Conservation (phyloP, 345 rosid species). For the Eucalyptus brandiana region DNA sequence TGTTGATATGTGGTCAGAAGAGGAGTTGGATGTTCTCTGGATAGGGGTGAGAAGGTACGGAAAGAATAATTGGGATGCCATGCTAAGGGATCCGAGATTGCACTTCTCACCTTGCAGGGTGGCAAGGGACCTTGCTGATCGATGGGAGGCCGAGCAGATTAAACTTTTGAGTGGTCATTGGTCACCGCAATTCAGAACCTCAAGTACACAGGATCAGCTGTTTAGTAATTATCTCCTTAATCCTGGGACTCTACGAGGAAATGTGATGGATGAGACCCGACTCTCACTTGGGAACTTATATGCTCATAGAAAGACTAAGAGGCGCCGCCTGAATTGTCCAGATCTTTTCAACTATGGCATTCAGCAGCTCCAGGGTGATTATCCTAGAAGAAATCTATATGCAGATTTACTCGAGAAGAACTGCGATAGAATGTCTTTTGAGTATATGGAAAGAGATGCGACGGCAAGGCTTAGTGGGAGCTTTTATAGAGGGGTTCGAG, state of each 20-base stretch:
- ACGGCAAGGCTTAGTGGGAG: background rate
- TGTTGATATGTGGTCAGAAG: conserved; percentile 25
- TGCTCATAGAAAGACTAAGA: background rate
- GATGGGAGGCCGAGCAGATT: conserved; percentile 33
- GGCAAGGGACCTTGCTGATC: conserved; percentile 21
- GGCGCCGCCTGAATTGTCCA: background rate
- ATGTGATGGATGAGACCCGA: conserved; percentile 6
- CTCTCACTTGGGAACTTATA: conserved; percentile 23
- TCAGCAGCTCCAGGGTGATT: background rate
- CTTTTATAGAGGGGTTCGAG: background rate
- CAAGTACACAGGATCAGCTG: background rate
- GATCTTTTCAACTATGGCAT: background rate
- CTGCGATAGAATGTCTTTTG: background rate
- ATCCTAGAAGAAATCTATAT: background rate
- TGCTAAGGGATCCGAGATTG: conserved; percentile 26
- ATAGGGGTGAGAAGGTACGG: conserved; percentile 42
- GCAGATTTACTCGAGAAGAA: background rate
- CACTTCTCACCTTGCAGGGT: conserved; percentile 22
- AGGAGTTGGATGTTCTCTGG: conserved; percentile 44
- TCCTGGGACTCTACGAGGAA: conserved; percentile 4
- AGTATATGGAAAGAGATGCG: background rate
- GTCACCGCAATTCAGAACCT: background rate
- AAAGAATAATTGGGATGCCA: conserved; percentile 31
- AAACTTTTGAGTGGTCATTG: conserved; percentile 9
- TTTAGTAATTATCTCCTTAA: background rate